Percentiles rank a stretch among this genome's conserved stretches.
These are phyloP conservation scores for Cryptosporidium bovis DNA, from an alignment of 169 alveolate genomes.

Conservation along the genomic window DNA sequence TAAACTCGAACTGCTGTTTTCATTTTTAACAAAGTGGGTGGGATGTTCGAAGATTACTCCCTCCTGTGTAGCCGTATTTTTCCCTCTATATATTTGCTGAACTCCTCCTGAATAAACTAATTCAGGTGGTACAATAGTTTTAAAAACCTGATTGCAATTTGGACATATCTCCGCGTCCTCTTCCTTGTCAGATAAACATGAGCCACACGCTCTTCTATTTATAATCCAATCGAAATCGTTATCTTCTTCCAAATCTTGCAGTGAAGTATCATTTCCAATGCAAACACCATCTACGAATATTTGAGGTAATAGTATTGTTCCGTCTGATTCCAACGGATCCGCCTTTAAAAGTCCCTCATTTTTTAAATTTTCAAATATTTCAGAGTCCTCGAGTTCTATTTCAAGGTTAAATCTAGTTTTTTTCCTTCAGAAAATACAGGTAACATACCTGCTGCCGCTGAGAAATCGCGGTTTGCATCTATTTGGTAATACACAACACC, in stretches of 20 bases:
- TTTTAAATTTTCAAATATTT: slow-evolving; percentile 84
- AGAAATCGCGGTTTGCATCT: slow-evolving; percentile 87
- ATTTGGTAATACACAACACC: slow-evolving; percentile 86
- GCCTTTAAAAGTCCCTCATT: slow-evolving; percentile 81
- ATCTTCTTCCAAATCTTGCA: slow-evolving; percentile 90
- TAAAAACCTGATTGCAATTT: slow-evolving; percentile 63
- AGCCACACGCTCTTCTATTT: slow-evolving; percentile 66
- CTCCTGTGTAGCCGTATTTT: slow-evolving; percentile 63
- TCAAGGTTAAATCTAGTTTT: neutral
- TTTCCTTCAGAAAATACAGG: neutral
- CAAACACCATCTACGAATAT: slow-evolving; percentile 86
- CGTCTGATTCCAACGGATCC: slow-evolving; percentile 72
- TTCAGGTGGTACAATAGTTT: slow-evolving; percentile 67
- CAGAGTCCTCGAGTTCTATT: slow-evolving; percentile 83
- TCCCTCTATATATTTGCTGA: slow-evolving; percentile 65
- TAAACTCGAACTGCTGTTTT: slow-evolving; percentile 7
- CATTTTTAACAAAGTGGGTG: slow-evolving; percentile 44
- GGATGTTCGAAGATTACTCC: slow-evolving; percentile 71
- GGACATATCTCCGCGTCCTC: slow-evolving; percentile 61
- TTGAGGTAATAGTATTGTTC: slow-evolving; percentile 83
- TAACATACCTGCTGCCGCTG: slow-evolving; percentile 84
- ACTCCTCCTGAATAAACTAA: slow-evolving; percentile 56
- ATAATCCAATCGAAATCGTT: slow-evolving; percentile 83
- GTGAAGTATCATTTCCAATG: slow-evolving; percentile 82
- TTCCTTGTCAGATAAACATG: slow-evolving; percentile 65